Evolutionary conservation across 257 asterid genomes (phyloP).

Genomic region (Cruciata laevipes): DNA sequence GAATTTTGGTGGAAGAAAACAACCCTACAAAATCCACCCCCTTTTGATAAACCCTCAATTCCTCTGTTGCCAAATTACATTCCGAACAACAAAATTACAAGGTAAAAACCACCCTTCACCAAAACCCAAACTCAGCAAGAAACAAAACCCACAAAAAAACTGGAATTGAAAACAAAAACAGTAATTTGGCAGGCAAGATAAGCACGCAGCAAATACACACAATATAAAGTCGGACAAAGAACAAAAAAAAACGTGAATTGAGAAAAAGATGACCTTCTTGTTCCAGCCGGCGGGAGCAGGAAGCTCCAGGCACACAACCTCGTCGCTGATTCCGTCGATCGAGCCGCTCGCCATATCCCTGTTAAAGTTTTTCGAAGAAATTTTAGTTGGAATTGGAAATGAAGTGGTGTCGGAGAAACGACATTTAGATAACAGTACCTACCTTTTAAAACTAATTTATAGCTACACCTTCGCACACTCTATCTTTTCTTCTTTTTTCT

Average conservation of each 20-base stretch:
- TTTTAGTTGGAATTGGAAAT: neutral
- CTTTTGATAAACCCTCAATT: conserved; percentile 18
- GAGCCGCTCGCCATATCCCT: conserved; percentile 31
- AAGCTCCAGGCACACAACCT: conserved; percentile 29
- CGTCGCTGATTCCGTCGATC: conserved; percentile 28
- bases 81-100: conserved; percentile 2
- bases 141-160: neutral
- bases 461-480: neutral
- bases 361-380: neutral
- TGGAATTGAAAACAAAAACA: too few species aligned
- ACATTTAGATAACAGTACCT: conserved; percentile 18
- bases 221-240: neutral
- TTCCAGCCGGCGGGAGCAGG: conserved; percentile 42
- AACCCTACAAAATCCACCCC: neutral
- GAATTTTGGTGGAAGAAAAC: neutral
- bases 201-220: neutral
- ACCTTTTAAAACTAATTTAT: neutral
- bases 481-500: neutral
- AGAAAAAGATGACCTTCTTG: conserved; percentile 21
- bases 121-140: neutral
- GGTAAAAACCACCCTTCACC: neutral
- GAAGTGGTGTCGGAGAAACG: neutral
- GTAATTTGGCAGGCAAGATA: neutral
- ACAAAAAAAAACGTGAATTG: neutral
- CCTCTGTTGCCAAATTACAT: neutral